Evolutionary conservation across 2,329 filamentous ascomycete species (phyloP).

Genomic region (Aplosporella prunicola): DNA sequence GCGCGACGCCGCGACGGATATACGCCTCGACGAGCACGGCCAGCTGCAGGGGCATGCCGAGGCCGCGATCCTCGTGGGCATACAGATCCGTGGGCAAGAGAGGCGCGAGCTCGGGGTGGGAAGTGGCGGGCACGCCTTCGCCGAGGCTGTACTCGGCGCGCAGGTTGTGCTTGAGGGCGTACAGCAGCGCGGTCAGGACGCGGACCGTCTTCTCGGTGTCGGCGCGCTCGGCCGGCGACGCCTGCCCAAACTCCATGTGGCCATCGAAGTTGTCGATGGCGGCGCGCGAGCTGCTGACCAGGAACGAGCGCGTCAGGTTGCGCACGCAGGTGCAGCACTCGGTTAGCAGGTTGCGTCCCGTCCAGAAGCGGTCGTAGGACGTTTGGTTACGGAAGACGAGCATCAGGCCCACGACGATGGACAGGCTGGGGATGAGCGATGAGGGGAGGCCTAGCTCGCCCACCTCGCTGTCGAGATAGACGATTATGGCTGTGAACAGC

Average conservation of each 20-base stretch:
- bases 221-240: slow-evolving; percentile 34
- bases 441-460: slow-evolving; percentile 46
- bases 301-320: slow-evolving; percentile 49
- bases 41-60: slow-evolving; percentile 52
- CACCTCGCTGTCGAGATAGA: slow-evolving; percentile 47
- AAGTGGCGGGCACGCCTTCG: slow-evolving; percentile 4
- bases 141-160: slow-evolving; percentile 47
- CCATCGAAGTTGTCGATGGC: slow-evolving; percentile 17
- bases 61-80: slow-evolving; percentile 47
- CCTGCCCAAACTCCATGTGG: slow-evolving; percentile 14
- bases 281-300: slow-evolving; percentile 34
- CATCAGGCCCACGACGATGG: slow-evolving; percentile 58
- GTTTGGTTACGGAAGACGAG: slow-evolving; percentile 59
- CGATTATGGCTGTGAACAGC: slow-evolving; percentile 48
- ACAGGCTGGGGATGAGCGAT: slow-evolving; percentile 52
- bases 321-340: slow-evolving; percentile 49
- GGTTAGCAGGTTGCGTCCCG: slow-evolving; percentile 47
- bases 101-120: slow-evolving; percentile 23
- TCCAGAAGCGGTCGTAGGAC: slow-evolving; percentile 57
- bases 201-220: slow-evolving; percentile 52
- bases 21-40: slow-evolving; percentile 52
- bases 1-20: slow-evolving; percentile 46
- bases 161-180: slow-evolving; percentile 55
- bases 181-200: slow-evolving; percentile 52
- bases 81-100: slow-evolving; percentile 24